Conservation (phyloP, 441 rosid genomes). For the Arabidopsis hybrid region DNA sequence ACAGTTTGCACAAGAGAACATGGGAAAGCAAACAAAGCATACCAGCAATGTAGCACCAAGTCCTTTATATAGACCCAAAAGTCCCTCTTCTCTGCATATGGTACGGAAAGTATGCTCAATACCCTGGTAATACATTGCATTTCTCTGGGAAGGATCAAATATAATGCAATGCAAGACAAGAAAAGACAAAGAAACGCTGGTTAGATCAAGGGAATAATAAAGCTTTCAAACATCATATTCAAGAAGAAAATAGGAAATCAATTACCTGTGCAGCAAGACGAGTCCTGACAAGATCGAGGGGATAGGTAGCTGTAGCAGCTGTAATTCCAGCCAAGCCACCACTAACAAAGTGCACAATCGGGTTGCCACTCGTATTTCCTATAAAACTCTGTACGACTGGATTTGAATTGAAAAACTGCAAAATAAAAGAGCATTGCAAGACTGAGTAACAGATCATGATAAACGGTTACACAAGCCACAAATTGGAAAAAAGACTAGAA, state of each 20-base stretch:
- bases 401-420: constrained; percentile 65
- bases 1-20: constrained; percentile 10
- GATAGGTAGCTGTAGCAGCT: constrained; percentile 91
- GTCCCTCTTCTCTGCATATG: constrained; percentile 86
- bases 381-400: constrained; percentile 51
- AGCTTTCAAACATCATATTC: constrained; percentile 2
- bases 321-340: constrained; percentile 98
- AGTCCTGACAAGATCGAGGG: constrained; percentile 96
- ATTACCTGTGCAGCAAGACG: constrained; percentile 97
- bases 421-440: constrained; percentile 10
- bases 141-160: constrained; percentile 64
- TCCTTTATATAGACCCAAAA: constrained; percentile 87
- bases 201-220: constrained; percentile 6
- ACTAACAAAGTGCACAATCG: constrained; percentile 74
- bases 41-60: constrained; percentile 96
- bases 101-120: constrained; percentile 78
- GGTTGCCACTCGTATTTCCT: constrained; percentile 49
- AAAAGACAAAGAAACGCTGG: constrained; percentile 19
- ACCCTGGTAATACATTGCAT: constrained; percentile 77
- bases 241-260: neutral
- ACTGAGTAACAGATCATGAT: constrained; percentile 17
- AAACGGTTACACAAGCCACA: neutral
- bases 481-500: neutral
- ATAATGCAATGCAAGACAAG: constrained; percentile 6
- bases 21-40: constrained; percentile 33